Base-by-base conservation (phyloP, 352 stramenopile species). In the Phytophthora kernoviae region DNA sequence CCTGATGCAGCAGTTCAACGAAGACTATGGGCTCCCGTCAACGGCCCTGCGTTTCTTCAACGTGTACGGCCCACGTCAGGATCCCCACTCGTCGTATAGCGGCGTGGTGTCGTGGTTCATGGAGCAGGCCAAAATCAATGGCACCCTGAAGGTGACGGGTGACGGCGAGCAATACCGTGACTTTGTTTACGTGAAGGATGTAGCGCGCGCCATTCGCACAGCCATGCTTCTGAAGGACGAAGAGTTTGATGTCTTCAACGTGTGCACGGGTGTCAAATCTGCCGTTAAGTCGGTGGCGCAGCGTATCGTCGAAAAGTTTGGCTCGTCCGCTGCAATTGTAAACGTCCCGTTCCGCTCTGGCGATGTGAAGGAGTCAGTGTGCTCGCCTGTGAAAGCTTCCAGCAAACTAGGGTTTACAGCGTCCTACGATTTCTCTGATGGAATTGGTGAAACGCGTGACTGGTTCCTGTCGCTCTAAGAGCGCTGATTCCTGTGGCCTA, bases 121-220 rank as follows among this genome's bases (percentile, higher is more conserved):
- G 85, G 85, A 94, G 61, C 81, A 92, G 70, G 83, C 85, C 27
- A 88, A 87, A 66, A 90, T 82, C 61, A 90, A 94, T 59, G 83
- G 81, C 43, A 88, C 81, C 15, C 62, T 94, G 57, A 91, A 91
- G 67, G 78, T 94, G 32, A 89, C 79, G 3, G 85, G 85, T 17
- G 76, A 88, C 12, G 85, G 83, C 22, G 77, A 89, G 20, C 85
- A 94, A 51, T 92, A 90, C 70, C 83, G 85, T 12, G 85, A 94
- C 64, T 94, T 94, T 60, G 84, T 94, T 54, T 94, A 79, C 56
- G 85, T 94, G 37, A 93, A 94, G 68, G 85, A 94, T 36, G 81
- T 94, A 1, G 85, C 84, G 22, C 83, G 83, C 39, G 85, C 85
- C 36, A 90, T 94, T 46, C 84, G 82, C 27, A 89, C 77, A 26